Percentiles rank a stretch among this genome's conserved stretches.
These are phyloP conservation scores for Sphagnum fallax DNA, from an alignment of 228 moss, liverwort and hornwort genomes.

Conservation along the genomic window DNA sequence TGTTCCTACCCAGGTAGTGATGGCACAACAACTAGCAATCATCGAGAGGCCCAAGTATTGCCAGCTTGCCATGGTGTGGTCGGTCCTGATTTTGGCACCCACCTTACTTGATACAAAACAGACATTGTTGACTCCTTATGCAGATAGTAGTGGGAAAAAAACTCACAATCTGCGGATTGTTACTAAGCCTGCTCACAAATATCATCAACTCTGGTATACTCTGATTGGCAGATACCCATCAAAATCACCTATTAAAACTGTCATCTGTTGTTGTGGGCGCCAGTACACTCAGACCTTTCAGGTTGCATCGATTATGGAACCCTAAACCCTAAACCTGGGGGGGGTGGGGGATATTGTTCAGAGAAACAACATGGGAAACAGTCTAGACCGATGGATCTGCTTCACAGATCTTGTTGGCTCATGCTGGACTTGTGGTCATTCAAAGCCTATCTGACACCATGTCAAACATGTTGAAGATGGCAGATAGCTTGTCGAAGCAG, in stretches of 20 bases:
- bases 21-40: constrained; percentile 17
- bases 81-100: constrained; percentile 19
- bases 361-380: constrained; percentile 8
- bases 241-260: not conserved
- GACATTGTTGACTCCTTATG: not conserved
- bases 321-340: constrained; percentile 12
- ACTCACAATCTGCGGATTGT: constrained; percentile 7
- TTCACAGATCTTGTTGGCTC: constrained; percentile 17
- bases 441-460: constrained; percentile 8
- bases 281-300: not conserved
- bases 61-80: constrained; percentile 22
- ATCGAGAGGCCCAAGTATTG: constrained; percentile 17
- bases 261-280: not conserved
- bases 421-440: constrained; percentile 8
- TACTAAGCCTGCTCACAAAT: not conserved
- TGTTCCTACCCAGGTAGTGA: constrained; percentile 4
- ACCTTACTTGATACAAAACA: constrained; percentile 4
- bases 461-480: constrained; percentile 24
- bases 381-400: constrained; percentile 19
- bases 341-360: not conserved
- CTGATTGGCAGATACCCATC: not conserved
- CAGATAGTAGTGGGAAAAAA: not conserved
- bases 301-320: not conserved
- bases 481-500: constrained; percentile 17
- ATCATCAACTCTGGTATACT: not conserved